Conservation (phyloP, 202 grass and related monocot species). For the Musa balbisiana region DNA sequence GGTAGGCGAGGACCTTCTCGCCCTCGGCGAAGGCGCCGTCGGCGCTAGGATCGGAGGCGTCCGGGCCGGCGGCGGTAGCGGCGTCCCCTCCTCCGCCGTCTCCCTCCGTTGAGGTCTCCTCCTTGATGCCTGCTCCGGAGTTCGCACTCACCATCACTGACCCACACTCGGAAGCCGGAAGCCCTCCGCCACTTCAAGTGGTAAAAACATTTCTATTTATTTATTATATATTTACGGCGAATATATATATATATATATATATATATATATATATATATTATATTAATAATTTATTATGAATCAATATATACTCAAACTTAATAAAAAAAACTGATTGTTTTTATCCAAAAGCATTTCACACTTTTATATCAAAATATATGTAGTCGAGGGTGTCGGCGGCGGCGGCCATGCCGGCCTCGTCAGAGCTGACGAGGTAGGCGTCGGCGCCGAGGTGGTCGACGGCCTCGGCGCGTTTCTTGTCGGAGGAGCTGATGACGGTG, state of each 20-base stretch:
- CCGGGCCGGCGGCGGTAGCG: not conserved
- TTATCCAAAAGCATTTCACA: too few relatives aligned
- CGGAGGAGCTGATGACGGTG: constrained; percentile 86
- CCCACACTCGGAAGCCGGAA: not conserved
- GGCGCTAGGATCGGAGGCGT: constrained; percentile 10
- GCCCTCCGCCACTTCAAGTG: not conserved
- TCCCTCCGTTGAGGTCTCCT: constrained; percentile 27
- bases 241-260: too few relatives aligned
- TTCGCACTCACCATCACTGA: constrained; percentile 34
- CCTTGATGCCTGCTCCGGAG: constrained; percentile 24
- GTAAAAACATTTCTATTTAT: too few relatives aligned
- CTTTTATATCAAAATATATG: too few relatives aligned
- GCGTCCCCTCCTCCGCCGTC: not conserved
- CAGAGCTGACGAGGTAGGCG: constrained; percentile 74
- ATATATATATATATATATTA: too few relatives aligned
- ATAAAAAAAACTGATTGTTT: too few relatives aligned
- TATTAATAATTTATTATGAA: too few relatives aligned
- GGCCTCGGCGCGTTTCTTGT: constrained; percentile 67
- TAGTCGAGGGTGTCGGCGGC: constrained; percentile 65
- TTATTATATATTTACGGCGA: too few relatives aligned
- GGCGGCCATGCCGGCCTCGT: constrained; percentile 41
- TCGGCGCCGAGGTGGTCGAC: constrained; percentile 81
- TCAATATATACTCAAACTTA: too few relatives aligned
- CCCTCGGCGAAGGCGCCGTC: constrained; percentile 51
- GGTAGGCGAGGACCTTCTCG: constrained; percentile 86